These are phyloP conservation scores for Candida namnaoensis DNA, from an alignment of 805 yeast species.

Conservation along the genomic window DNA sequence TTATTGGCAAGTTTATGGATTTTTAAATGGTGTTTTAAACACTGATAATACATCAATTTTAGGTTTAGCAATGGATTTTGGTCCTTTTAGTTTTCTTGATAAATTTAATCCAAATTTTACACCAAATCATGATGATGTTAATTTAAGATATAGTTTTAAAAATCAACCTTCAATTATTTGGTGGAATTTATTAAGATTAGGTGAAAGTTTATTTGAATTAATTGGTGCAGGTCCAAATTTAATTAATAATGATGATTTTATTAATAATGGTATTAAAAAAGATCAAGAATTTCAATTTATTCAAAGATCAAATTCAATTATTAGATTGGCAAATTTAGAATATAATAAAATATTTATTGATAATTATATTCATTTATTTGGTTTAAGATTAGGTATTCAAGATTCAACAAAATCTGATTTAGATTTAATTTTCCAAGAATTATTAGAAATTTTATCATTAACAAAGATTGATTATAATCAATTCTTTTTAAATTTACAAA, in stretches of 20 bases:
- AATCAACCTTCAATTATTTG: constrained; percentile 82
- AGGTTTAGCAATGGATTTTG: constrained; percentile 87
- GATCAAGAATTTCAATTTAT: constrained; percentile 44
- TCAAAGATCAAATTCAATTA: constrained; percentile 53
- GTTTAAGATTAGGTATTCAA: constrained; percentile 61
- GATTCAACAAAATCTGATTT: constrained; percentile 29
- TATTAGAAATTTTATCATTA: constrained; percentile 50
- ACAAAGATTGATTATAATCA: constrained; percentile 72
- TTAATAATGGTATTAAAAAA: constrained; percentile 33
- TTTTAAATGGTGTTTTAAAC: constrained; percentile 87
- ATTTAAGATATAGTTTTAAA: constrained; percentile 64
- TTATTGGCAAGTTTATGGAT: constrained; percentile 86
- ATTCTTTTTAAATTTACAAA: constrained; percentile 63
- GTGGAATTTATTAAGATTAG: constrained; percentile 87
- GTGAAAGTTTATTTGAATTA: constrained; percentile 75
- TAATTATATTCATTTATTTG: constrained; percentile 48
- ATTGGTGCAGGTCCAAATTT: constrained; percentile 61
- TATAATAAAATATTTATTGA: constrained; percentile 56
- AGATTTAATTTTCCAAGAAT: constrained; percentile 15
- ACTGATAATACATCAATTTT: constrained; percentile 90
- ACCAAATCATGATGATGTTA: constrained; percentile 82
- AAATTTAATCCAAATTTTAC: constrained; percentile 73
- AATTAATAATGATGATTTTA: constrained; percentile 32
- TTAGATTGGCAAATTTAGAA: constrained; percentile 54
- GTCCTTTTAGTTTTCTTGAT: constrained; percentile 91